Conservation (phyloP, 2,329 filamentous ascomycete species). For the Penicillium sclerotiorum region DNA sequence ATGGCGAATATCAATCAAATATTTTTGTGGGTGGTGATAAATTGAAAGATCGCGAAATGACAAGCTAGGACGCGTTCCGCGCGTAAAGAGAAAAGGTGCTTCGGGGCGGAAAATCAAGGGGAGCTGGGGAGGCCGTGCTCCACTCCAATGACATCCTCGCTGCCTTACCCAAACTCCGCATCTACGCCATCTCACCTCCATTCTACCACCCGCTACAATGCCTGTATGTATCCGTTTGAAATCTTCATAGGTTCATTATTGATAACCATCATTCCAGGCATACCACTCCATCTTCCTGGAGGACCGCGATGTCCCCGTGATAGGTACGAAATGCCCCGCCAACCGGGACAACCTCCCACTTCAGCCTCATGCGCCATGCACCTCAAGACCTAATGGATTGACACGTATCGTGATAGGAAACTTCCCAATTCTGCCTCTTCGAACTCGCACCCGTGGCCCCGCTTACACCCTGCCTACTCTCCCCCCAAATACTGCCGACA, state of each 20-base stretch:
- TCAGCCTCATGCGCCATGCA: neutral
- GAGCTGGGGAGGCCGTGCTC: conserved; percentile 21
- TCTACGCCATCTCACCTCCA: conserved; percentile 12
- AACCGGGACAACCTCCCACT: conserved; percentile 6
- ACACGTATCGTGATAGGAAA: conserved; percentile 62
- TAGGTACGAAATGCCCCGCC: conserved; percentile 51
- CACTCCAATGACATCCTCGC: conserved; percentile 34
- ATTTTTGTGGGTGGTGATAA: neutral
- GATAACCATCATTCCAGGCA: conserved; percentile 59
- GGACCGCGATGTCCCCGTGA: conserved; percentile 69
- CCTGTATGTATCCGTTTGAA: conserved; percentile 46
- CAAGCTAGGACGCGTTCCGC: conserved; percentile 36
- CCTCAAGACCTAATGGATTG: conserved; percentile 9
- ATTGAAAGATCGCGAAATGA: conserved; percentile 12
- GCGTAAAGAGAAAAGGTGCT: conserved; percentile 43
- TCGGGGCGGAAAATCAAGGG: conserved; percentile 43
- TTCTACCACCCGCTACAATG: conserved; percentile 40
- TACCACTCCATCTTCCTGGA: conserved; percentile 97
- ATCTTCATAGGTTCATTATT: neutral
- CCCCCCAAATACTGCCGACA: conserved; percentile 55
- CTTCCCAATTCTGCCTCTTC: conserved; percentile 90
- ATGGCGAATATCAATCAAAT: too few relatives aligned
- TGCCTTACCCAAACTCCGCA: conserved; percentile 18
- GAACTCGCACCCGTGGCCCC: conserved; percentile 92
- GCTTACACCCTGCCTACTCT: conserved; percentile 79